Base-by-base conservation (phyloP, 164 flowering plant genomes). In the Tetracentron sinense region DNA sequence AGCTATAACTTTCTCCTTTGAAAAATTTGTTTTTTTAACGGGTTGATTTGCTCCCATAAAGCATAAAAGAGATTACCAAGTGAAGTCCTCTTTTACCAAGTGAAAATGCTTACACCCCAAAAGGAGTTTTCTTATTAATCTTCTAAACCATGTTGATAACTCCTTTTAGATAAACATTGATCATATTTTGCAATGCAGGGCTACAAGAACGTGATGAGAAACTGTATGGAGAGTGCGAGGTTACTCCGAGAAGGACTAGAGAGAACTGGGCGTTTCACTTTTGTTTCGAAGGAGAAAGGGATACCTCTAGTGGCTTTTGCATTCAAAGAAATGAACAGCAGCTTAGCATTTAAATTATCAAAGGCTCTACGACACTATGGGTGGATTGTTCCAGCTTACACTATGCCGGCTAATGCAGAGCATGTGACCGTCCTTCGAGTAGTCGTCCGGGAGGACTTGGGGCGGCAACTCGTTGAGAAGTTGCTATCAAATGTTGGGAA, bases 351-450 rank as follows among this genome's bases (percentile, higher is more conserved):
- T 49, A 56, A 60, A 33, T 46, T 73, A 7, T 73, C 76, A 20
- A 68, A 68, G 60, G 71, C 71, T 61, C 56, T 73, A 49, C 54
- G 76, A 50, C 38, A 64, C 62, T 50, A 58, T 35, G 76, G 76
- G 25, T 73, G 72, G 72, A 68, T 73, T 30, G 72, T 73, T 16
- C 72, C 72, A 16, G 76, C 76, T 26, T 70, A 70, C 62, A 70
- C 64, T 10, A 65, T 70, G 69, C 69, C 74, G 6, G 31, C 74
- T 12, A 35, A 70, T 54, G 58, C 63, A 7, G 74, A 70, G 48
- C 65, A 65, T 56, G 46, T 70, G 33, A 55, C 57, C 28, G 38
- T 65, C 50, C 66, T 70, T 33, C 61, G 69, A 7, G 60, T 70
- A 7, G 74, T 70, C 16, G 74, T 70, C 8, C 54, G 74, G 12